Percentiles rank a stretch among this genome's conserved stretches.
Evolutionary conservation across 805 yeast genomes (phyloP).

Genomic region (Nakazawaea ernobii): DNA sequence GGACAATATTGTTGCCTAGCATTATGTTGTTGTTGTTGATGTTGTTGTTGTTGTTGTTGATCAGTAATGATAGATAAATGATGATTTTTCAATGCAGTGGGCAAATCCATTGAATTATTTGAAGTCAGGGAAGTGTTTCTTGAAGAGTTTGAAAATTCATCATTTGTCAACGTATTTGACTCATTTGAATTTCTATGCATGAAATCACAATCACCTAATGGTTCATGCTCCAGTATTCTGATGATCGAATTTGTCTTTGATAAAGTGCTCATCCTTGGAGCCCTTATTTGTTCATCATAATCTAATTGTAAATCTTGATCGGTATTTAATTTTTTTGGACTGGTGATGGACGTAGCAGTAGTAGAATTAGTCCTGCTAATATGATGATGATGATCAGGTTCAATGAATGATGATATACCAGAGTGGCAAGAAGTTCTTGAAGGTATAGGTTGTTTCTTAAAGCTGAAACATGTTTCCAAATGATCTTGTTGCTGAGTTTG

Average conservation of each 20-base stretch:
- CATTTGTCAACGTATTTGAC: slow-evolving; percentile 1
- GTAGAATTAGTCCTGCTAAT: not conserved
- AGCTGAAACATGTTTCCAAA: slow-evolving; percentile 5
- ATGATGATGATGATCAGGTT: slow-evolving; percentile 1
- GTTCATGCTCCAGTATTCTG: slow-evolving; percentile 13
- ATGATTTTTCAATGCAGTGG: not conserved
- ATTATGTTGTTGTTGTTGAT: not conserved
- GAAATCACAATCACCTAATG: slow-evolving; percentile 12
- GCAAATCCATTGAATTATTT: slow-evolving; percentile 7
- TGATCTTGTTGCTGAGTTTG: not conserved
- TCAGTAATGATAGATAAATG: not conserved
- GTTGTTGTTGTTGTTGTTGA: not conserved
- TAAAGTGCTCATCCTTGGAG: slow-evolving; percentile 42
- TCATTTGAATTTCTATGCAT: slow-evolving; percentile 7
- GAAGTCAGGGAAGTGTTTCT: slow-evolving; percentile 13
- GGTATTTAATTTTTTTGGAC: not conserved
- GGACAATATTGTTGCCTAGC: slow-evolving; percentile 30
- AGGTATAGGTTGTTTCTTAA: slow-evolving; percentile 11
- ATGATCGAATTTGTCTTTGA: slow-evolving; percentile 9
- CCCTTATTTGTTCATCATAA: slow-evolving; percentile 50
- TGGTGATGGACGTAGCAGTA: not conserved
- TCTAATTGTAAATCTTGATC: slow-evolving; percentile 21
- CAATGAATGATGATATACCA: slow-evolving; percentile 10
- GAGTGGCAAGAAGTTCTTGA: slow-evolving; percentile 9
- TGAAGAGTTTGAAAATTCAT: slow-evolving; percentile 9